A percentile compares a stretch with the other conserved stretches of the same genome.
phyloP scores from a whole-genome alignment of 2,329 filamentous ascomycete species.

The Tolypocladium endophyticum region DNA sequence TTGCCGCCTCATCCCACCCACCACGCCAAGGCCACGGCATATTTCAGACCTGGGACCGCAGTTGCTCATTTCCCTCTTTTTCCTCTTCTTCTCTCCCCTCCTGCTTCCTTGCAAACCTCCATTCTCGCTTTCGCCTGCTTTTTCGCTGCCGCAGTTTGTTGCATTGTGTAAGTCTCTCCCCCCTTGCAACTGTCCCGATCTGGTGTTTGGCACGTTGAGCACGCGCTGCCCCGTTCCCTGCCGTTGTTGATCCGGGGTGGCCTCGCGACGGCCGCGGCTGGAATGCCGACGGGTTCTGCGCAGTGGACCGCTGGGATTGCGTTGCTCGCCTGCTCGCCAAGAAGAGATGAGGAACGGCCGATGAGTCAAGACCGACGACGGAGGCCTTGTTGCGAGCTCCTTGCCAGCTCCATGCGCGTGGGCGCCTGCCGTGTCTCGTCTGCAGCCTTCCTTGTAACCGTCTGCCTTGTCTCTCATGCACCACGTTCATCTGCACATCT shows the following conservation, averaged over 20 bases:
- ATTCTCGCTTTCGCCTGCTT: not conserved
- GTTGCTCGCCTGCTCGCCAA: not conserved
- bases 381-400: not conserved
- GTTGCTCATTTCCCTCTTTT: not conserved
- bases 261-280: not conserved
- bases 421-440: not conserved
- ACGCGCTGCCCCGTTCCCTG: not conserved
- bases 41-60: slow-evolving; percentile 2
- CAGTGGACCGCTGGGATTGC: not conserved
- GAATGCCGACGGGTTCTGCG: not conserved
- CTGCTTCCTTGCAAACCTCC: not conserved
- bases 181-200: not conserved
- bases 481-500: not conserved
- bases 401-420: not conserved
- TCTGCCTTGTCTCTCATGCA: too few relatives aligned
- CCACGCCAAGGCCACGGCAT: not conserved
- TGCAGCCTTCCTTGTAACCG: not conserved
- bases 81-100: not conserved
- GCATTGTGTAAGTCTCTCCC: not conserved
- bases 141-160: not conserved
- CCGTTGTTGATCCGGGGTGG: not conserved
- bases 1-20: slow-evolving; percentile 3
- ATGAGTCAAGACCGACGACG: not conserved
- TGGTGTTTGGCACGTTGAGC: not conserved
- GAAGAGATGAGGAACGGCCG: not conserved